Evolutionary conservation across 305 asterid genomes (phyloP), one percentile per base, ranked within the genome.

Genomic region (Ilex paraguariensis): DNA sequence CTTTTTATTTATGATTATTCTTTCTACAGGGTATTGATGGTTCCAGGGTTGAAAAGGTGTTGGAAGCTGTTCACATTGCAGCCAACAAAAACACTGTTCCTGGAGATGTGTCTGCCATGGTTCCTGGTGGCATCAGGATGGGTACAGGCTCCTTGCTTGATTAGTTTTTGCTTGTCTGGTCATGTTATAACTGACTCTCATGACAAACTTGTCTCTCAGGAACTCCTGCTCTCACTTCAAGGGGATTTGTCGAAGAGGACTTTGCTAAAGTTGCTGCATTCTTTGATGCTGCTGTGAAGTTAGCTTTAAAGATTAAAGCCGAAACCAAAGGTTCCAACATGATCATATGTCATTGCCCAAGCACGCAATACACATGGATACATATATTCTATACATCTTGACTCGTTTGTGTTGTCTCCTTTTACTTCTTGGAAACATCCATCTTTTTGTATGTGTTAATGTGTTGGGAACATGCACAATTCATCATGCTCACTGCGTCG

Each of bases 51-150:
- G 97, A 90, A 72, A 87, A 90, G 69, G 95, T 90, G 66, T 66
- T 90, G 79, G 97, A 90, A 78, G 67, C 88, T 28, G 96, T 90
- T 70, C 97, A 90, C 66, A 87, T 90, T 59, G 97, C 97, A 32
- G 91, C 97, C 10, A 89, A 89, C 83, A 89, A 89, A 77, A 89
- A 89, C 71, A 89, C 95, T 0, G 96, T 90, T 75, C 96, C 97
- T 31, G 97, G 97, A 54, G 97, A 90, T 68, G 96, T 90, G 54
- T 90, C 97, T 44, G 97, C 96, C 67, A 90, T 90, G 96, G 96
- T 90, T 73, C 97, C 96, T 12, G 96, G 96, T 71, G 97, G 96
- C 83, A 90, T 87, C 81, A 77, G 97, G 59, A 90, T 90, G 95
- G 97, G 96, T 90, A 75, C 42, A 60, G 40, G n/a, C 16, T 57